Evolutionary conservation across 2,329 filamentous ascomycete genomes (phyloP).

Genomic region (Apiospora sp.): DNA sequence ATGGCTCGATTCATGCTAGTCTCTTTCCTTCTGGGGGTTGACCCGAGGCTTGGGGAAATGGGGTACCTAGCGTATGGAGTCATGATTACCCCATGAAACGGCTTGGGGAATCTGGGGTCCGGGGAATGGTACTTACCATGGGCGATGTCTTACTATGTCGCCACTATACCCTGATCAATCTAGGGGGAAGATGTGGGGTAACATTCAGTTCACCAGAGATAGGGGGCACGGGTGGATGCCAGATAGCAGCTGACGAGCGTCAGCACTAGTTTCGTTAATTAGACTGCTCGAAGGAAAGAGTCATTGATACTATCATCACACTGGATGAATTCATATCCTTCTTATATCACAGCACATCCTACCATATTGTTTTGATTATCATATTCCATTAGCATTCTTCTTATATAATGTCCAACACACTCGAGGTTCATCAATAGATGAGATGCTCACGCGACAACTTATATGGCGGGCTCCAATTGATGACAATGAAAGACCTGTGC

Average conservation of each 20-base stretch:
- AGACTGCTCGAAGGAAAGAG: neutral
- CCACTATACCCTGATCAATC: neutral
- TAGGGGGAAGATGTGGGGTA: neutral
- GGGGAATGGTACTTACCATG: neutral
- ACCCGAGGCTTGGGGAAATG: neutral
- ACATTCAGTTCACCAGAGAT: neutral
- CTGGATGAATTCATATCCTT: neutral
- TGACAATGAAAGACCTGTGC: neutral
- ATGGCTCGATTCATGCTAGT: neutral
- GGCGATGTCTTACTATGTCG: neutral
- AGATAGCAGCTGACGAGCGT: neutral
- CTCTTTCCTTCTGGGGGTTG: neutral
- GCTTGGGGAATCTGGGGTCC: neutral
- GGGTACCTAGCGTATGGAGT: neutral
- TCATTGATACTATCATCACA: neutral
- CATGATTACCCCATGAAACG: neutral
- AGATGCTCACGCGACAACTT: neutral
- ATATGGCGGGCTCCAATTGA: neutral
- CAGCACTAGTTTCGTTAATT: neutral
- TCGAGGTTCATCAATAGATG: neutral
- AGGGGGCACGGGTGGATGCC: neutral
- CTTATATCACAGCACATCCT: neutral
- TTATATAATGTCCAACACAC: neutral
- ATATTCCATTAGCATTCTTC: neutral
- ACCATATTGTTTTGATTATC: neutral